Percentiles rank a stretch among this genome's conserved stretches.
Evolutionary conservation across 108 stramenopile species (phyloP).

Genomic region (Mayamaea pseudoterrestris): DNA sequence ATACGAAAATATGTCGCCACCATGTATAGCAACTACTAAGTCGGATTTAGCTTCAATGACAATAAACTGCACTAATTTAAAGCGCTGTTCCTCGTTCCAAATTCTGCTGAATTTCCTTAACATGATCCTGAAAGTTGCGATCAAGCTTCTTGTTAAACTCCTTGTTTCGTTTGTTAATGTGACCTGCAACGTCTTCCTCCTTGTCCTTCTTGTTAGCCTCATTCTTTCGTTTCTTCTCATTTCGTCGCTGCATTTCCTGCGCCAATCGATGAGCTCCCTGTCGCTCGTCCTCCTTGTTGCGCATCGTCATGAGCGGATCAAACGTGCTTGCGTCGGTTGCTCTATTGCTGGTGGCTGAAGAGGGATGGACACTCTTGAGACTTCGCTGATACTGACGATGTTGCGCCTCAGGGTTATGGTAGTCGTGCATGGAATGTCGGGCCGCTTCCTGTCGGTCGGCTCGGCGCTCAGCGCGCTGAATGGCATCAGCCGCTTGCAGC

Average conservation of each 20-base stretch:
- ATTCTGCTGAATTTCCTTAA: conserved; percentile 84
- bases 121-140: conserved; percentile 69
- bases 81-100: conserved; percentile 85
- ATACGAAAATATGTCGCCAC: no score
- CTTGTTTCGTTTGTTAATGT: conserved; percentile 84
- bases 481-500: neutral
- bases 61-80: conserved; percentile 13
- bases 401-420: conserved; percentile 74
- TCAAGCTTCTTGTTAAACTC: conserved; percentile 81
- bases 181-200: conserved; percentile 54
- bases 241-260: conserved; percentile 67
- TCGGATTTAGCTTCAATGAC: neutral
- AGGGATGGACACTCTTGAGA: conserved; percentile 30
- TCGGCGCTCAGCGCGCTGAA: neutral
- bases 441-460: conserved; percentile 16
- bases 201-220: conserved; percentile 36
- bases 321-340: conserved; percentile 26
- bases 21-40: no score
- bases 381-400: conserved; percentile 70
- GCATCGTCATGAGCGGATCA: conserved; percentile 35
- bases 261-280: conserved; percentile 69
- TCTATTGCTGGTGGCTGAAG: conserved; percentile 7
- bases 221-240: conserved; percentile 41
- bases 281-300: conserved; percentile 28
- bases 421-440: conserved; percentile 37